Evolutionary conservation across 768 basidiomycete genomes (phyloP).

Genomic region (Astraeus odoratus): DNA sequence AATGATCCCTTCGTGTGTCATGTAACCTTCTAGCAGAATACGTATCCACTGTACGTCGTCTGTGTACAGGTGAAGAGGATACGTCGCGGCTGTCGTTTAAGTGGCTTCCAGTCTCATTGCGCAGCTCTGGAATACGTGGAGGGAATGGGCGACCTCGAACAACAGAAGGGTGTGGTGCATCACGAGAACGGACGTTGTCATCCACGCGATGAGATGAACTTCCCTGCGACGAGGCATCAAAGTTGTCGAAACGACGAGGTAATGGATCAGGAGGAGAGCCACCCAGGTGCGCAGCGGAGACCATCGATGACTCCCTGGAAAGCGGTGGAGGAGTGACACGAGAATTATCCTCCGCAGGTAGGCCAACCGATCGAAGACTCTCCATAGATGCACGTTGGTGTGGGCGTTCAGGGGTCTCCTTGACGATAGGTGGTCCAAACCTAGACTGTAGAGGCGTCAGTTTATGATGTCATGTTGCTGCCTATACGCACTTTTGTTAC

Average conservation of each 20-base stretch:
- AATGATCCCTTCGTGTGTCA: constrained; percentile 5
- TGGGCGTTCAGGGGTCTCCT: constrained; percentile 10
- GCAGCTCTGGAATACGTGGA: background rate
- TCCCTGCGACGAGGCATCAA: background rate
- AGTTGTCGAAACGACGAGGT: constrained; percentile 13
- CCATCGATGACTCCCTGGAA: constrained; percentile 25
- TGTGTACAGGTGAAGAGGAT: constrained; percentile 1
- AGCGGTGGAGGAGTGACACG: constrained; percentile 23
- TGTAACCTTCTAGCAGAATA: constrained; percentile 8
- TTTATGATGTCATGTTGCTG: background rate
- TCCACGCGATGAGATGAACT: constrained; percentile 13
- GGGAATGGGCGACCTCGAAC: background rate
- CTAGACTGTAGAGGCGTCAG: constrained; percentile 19
- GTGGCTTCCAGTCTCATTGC: constrained; percentile 1
- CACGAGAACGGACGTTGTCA: constrained; percentile 5
- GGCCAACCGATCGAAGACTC: constrained; percentile 8
- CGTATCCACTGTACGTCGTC: constrained; percentile 6
- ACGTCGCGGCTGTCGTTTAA: constrained; percentile 4
- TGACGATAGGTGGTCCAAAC: constrained; percentile 25
- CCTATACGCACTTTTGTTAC: constrained; percentile 6
- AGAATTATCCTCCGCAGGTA: constrained; percentile 9
- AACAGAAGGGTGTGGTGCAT: constrained; percentile 1
- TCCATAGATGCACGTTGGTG: constrained; percentile 13
- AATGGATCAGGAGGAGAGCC: constrained; percentile 13
- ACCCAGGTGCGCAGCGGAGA: constrained; percentile 7